phyloP scores from a whole-genome alignment of 352 stramenopile species.

The Phytophthora fragariae region DNA sequence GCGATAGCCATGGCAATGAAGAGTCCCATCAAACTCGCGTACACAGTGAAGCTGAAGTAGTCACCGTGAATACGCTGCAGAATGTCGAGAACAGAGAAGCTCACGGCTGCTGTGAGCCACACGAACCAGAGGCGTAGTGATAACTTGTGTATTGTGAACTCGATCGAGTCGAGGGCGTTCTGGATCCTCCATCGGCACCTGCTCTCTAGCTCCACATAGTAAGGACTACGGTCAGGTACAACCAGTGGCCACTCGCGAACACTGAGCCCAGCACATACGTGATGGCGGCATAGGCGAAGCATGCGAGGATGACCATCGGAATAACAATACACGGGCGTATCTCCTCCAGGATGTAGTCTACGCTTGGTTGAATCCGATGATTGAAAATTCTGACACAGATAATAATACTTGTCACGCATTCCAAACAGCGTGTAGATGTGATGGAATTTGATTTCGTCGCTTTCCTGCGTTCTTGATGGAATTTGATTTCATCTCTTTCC shows the following conservation, averaged over 20 bases:
- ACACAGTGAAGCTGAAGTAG: constrained; percentile 38
- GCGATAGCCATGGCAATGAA: constrained; percentile 33
- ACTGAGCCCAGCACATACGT: neutral
- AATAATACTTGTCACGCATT: neutral
- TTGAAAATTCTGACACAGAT: neutral
- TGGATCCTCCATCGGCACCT: neutral
- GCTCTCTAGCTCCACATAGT: neutral
- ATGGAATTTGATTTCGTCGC: neutral
- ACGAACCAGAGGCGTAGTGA: constrained; percentile 29
- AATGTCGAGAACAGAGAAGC: constrained; percentile 35
- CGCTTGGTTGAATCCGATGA: too few species aligned
- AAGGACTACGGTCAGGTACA: neutral
- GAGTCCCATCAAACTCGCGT: constrained; percentile 32
- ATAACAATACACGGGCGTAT: neutral
- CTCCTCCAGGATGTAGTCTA: neutral
- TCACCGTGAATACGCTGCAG: constrained; percentile 36
- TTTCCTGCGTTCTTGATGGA: too few species aligned
- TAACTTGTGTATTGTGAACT: neutral
- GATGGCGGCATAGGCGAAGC: too few species aligned
- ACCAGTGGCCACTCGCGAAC: neutral
- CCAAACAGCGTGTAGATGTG: neutral
- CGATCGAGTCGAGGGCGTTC: neutral
- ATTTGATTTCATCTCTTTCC: too few species aligned
- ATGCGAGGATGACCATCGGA: neutral
- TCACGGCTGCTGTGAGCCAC: constrained; percentile 38